Evolutionary conservation across 2,329 filamentous ascomycete species (phyloP).

Genomic region (Trematosphaeria pertusa): DNA sequence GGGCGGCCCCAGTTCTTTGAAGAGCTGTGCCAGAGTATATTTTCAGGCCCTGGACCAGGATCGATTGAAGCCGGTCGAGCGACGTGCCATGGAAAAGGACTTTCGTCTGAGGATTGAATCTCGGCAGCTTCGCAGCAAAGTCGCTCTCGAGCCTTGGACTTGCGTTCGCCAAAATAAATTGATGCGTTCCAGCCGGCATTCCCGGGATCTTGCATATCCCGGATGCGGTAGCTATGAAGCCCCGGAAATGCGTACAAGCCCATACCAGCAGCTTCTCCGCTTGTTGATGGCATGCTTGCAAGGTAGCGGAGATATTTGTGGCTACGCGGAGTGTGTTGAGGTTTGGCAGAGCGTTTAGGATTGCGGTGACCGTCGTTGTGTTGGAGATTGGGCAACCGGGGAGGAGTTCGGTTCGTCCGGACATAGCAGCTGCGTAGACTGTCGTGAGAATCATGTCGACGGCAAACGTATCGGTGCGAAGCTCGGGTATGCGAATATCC

Average conservation of each 20-base stretch:
- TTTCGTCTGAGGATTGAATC: constrained; percentile 17
- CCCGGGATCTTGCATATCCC: constrained; percentile 35
- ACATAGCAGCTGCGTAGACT: constrained; percentile 35
- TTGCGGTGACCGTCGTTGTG: constrained; percentile 16
- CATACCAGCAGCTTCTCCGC: constrained; percentile 38
- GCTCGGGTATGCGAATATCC: constrained; percentile 39
- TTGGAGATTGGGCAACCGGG: constrained; percentile 32
- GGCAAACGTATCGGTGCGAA: constrained; percentile 35
- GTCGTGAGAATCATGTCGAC: constrained; percentile 38
- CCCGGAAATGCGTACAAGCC: constrained; percentile 37
- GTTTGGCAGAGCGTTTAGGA: constrained; percentile 35
- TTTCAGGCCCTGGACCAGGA: constrained; percentile 37
- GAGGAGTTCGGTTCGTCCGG: constrained; percentile 29
- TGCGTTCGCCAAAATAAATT: constrained; percentile 42
- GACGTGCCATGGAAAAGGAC: constrained; percentile 45
- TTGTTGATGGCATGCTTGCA: constrained; percentile 21
- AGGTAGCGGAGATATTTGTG: constrained; percentile 20
- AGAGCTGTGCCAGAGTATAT: constrained; percentile 35
- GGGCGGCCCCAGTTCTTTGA: constrained; percentile 39
- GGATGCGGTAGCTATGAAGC: constrained; percentile 35
- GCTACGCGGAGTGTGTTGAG: constrained; percentile 27
- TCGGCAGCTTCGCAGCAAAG: constrained; percentile 23
- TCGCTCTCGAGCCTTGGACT: constrained; percentile 31
- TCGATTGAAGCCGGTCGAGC: constrained; percentile 40
- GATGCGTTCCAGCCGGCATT: constrained; percentile 35